Base-by-base conservation (phyloP, 2,329 filamentous ascomycete species). In the Colletotrichum melonis region DNA sequence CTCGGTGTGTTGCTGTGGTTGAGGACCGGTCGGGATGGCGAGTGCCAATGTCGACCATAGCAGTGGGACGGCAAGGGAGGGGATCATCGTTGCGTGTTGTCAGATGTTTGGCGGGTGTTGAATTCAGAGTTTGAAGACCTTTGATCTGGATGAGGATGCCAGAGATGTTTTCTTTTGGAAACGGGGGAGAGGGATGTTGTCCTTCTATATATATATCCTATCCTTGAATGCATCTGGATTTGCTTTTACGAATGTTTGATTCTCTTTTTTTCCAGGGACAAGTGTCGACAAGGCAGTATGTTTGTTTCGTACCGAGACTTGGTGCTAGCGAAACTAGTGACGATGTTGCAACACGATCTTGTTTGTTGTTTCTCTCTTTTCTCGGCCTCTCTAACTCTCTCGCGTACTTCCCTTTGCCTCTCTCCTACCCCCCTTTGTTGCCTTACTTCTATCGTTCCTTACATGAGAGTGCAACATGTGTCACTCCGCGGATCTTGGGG, bases 221-320 rank as follows among this genome's bases (percentile, higher is more conserved):
- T 11, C 16, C 9, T 22, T 30, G 26, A 22, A 14, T 14, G 30
- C 22, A 11, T 35, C 49, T 19, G 11, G 38, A 14, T 16, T 42
- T 42, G 38, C 38, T 42, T 42, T 42, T 16, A 42, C 38, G 38
- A 5, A 42, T 42, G 38, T 42, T 12, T 42, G 38, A 42, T 42
- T 42, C 38, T 42, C 16, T 42, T 42, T 42, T 16, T 42, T 38
- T 26, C 26, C 35, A 38, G 35, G 35, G 32, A 28, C 26, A 26
- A 56, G n/a, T 22, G 26, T 26, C 19, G 32, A 56, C 52, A 42
- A 42, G 16, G 32, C 26, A 16, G 30, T 65, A 22, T 22, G 52
- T 65, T 65, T 65, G 63, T 65, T 65, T 57, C 52, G 63, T 19
- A 46, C 63, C 35, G 19, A 6, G 24, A 57, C n/a, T 42, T 26